These are phyloP conservation scores for Penicillium sp. DNA, from an alignment of 2,329 filamentous ascomycete genomes.

Conservation along the genomic window DNA sequence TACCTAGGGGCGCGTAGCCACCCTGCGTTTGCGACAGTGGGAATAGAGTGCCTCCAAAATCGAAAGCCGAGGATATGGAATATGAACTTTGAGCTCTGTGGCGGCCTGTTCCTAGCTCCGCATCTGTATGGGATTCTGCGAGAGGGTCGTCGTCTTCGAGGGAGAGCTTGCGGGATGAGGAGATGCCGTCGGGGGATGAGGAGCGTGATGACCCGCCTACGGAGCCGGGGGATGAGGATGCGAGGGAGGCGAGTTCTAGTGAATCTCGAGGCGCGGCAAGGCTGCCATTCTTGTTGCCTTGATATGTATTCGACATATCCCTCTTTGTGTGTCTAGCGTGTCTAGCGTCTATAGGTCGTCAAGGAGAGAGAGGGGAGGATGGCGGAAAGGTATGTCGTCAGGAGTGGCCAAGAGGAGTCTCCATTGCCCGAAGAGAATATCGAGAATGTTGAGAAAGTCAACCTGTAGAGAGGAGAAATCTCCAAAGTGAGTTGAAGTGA, in stretches of 20 bases:
- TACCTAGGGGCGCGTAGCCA: conserved; percentile 82
- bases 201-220: conserved; percentile 64
- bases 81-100: conserved; percentile 64
- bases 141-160: conserved; percentile 84
- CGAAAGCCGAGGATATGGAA: conserved; percentile 89
- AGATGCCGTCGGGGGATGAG: conserved; percentile 78
- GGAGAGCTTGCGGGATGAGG: conserved; percentile 88
- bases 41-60: conserved; percentile 91
- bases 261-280: conserved; percentile 70
- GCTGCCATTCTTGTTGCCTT: conserved; percentile 29
- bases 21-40: conserved; percentile 80
- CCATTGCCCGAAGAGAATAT: conserved; percentile 11
- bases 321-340: conserved; percentile 7
- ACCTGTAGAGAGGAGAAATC: not conserved
- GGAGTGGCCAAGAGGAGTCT: conserved; percentile 3
- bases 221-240: conserved; percentile 71
- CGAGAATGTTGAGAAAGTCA: not conserved
- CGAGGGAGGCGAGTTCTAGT: conserved; percentile 91
- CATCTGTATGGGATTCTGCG: conserved; percentile 49
- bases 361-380: not conserved
- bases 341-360: not conserved
- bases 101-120: conserved; percentile 51
- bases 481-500: not conserved
- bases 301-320: conserved; percentile 35
- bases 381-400: not conserved